phyloP scores from a whole-genome alignment of 371 early-diverging fungal species.

The Parasitella parasitica region DNA sequence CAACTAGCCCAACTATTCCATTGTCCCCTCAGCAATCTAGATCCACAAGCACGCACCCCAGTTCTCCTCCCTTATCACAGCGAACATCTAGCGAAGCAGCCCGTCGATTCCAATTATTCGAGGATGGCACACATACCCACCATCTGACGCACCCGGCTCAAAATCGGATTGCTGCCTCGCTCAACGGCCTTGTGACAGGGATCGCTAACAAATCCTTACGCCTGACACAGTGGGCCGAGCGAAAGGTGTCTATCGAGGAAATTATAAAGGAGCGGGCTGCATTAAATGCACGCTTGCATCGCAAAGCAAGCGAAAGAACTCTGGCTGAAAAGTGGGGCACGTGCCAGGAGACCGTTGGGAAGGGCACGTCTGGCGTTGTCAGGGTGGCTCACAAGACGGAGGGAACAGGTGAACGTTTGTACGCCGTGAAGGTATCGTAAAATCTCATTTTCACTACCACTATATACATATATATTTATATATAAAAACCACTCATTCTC shows the following conservation, averaged over 20 bases:
- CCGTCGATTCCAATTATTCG: slow-evolving; percentile 31
- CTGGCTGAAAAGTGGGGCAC: slow-evolving; percentile 50
- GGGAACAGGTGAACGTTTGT: slow-evolving; percentile 36
- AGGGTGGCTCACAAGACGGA: slow-evolving; percentile 45
- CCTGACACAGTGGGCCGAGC: slow-evolving; percentile 32
- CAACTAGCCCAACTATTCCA: background rate
- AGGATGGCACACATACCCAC: slow-evolving; percentile 39
- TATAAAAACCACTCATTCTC: background rate
- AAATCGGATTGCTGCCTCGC: slow-evolving; percentile 32
- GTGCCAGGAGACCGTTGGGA: slow-evolving; percentile 52
- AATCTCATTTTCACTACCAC: background rate
- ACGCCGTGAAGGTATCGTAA: slow-evolving; percentile 53
- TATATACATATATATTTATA: background rate
- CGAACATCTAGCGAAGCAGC: background rate
- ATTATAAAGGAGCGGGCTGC: slow-evolving; percentile 32
- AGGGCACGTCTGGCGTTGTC: slow-evolving; percentile 54
- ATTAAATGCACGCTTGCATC: slow-evolving; percentile 21
- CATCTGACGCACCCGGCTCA: slow-evolving; percentile 32
- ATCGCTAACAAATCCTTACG: slow-evolving; percentile 22
- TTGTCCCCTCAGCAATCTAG: background rate
- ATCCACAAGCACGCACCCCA: background rate
- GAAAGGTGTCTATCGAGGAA: slow-evolving; percentile 21
- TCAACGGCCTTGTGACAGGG: slow-evolving; percentile 36
- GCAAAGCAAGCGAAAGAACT: slow-evolving; percentile 13
- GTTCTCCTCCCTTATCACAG: slow-evolving; percentile 1